Evolutionary conservation across 2,329 filamentous ascomycete species (phyloP).

Genomic region (Arthroderma sp.): DNA sequence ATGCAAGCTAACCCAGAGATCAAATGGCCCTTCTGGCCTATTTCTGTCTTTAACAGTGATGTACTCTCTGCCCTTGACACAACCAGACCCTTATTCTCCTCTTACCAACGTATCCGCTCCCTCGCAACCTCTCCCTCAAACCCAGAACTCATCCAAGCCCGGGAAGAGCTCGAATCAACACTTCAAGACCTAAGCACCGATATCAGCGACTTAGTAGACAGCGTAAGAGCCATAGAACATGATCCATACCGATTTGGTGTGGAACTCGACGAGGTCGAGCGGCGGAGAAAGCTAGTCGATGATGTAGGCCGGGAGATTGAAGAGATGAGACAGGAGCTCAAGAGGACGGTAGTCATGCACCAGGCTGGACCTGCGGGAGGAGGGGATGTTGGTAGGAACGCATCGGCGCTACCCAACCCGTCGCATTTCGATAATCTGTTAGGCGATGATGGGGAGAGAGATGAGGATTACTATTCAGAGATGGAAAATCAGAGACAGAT

Average conservation of each 20-base stretch:
- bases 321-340: constrained; percentile 73
- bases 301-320: constrained; percentile 84
- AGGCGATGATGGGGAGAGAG: constrained; percentile 30
- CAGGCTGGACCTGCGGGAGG: constrained; percentile 21
- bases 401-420: constrained; percentile 44
- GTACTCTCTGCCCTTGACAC: constrained; percentile 70
- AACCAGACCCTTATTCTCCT: constrained; percentile 77
- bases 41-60: constrained; percentile 47
- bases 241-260: constrained; percentile 81
- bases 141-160: constrained; percentile 53
- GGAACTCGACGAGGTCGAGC: constrained; percentile 64
- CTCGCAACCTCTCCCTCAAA: constrained; percentile 58
- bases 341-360: constrained; percentile 29
- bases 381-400: constrained; percentile 29
- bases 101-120: constrained; percentile 89
- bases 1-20: constrained; percentile 6
- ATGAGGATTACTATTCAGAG: constrained; percentile 56
- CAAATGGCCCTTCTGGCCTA: neutral
- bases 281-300: constrained; percentile 68
- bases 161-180: constrained; percentile 65
- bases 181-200: constrained; percentile 67
- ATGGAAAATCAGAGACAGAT: constrained; percentile 87
- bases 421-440: constrained; percentile 39
- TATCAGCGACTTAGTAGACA: constrained; percentile 74
- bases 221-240: constrained; percentile 74